These are phyloP conservation scores for Sanghuangporus sanghuang DNA, from an alignment of 1,284 basidiomycete species.

Conservation along the genomic window DNA sequence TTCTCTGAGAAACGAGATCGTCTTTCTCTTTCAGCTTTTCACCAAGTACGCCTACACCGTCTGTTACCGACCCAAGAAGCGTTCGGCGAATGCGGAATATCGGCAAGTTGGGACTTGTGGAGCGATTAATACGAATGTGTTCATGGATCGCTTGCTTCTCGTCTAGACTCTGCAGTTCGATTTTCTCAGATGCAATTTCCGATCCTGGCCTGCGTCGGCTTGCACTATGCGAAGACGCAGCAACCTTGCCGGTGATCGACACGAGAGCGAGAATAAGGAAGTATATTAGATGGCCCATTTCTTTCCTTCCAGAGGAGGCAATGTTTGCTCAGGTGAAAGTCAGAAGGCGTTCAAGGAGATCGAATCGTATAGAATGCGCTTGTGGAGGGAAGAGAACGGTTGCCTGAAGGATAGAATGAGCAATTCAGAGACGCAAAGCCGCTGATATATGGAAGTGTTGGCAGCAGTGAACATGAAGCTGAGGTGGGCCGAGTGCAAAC, in stretches of 20 bases:
- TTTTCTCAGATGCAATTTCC: not conserved
- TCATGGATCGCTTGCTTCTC: slow-evolving; percentile 1
- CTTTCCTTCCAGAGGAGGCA: not conserved
- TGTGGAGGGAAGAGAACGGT: not conserved
- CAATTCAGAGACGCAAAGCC: not conserved
- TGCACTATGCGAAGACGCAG: not conserved
- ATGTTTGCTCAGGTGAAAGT: not conserved
- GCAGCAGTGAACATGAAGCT: not conserved
- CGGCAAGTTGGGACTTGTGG: not conserved
- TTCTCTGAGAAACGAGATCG: not conserved
- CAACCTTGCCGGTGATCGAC: not conserved
- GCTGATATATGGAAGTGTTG: not conserved
- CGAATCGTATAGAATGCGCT: not conserved
- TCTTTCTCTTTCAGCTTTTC: not conserved
- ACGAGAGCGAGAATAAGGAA: slow-evolving; percentile 6
- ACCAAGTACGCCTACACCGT: not conserved
- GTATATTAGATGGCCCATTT: not conserved
- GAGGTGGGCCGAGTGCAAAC: not conserved
- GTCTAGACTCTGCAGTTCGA: not conserved
- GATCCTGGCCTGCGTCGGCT: not conserved
- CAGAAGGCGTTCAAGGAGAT: not conserved
- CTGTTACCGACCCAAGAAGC: not conserved
- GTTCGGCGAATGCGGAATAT: slow-evolving; percentile 2
- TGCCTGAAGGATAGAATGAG: not conserved
- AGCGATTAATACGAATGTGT: no score